Base-by-base conservation (phyloP, 768 basidiomycete species). In the Crucibulum laeve region DNA sequence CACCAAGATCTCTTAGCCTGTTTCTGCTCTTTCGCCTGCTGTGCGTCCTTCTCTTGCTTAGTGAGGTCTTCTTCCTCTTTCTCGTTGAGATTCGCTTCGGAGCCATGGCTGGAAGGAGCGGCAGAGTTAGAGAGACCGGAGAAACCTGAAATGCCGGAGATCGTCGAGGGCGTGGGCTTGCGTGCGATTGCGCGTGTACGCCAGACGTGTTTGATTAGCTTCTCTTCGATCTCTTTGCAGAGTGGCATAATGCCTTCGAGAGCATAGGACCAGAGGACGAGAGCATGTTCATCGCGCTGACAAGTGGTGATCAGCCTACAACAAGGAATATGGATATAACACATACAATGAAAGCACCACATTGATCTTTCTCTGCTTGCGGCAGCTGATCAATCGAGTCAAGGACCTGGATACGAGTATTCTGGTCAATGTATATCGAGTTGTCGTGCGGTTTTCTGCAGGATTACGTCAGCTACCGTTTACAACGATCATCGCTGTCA, bases 331-430 rank as follows among this genome's bases (percentile, higher is more conserved):
- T 39, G 19, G n/a, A 38, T 4, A 17, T 24, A 28, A 32, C 34
- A 63, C 68, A 41, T 55, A 72, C 72, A 41, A 91, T 78, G 53
- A 93, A 93, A 1, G 91, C 91, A 14, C 83, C 90, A 38, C 86
- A 90, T 52, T 91, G 89, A 42, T 92, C 90, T 67, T 91, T 91
- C 57, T 92, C 87, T 3, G 89, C 90, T 26, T 76, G 68, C 1
- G 84, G 83, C 25, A 94, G 69, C 39, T 75, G 70, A 25, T 65
- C 59, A 51, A 92, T 80, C 28, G 75, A 74, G 42, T 83, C 81
- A 17, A 94, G 63, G 46, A 94, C 80, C 57, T 94, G 91, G 42
- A 94, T 91, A 24, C 89, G 84, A 0, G 89, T 92, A 53, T 87
- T 79, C 40, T 71, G 66, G 62, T 92, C 89, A 48, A 94, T 80